Conservation (phyloP, 805 yeast species). For the Zygosaccharomyces kombuchaensis region DNA sequence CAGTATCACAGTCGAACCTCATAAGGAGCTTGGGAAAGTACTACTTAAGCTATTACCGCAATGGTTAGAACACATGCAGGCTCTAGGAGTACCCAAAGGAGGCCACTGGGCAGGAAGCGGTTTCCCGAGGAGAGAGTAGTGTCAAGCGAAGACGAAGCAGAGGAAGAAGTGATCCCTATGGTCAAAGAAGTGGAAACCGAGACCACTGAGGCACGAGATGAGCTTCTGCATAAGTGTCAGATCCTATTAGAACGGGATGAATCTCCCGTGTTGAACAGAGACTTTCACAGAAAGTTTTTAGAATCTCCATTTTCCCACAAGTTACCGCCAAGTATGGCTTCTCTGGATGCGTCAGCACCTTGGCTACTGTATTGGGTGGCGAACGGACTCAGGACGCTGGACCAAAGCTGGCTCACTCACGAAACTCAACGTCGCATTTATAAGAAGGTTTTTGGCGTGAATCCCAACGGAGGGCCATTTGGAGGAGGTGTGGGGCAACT, state of each 20-base stretch:
- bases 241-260: conserved; percentile 10
- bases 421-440: conserved; percentile 31
- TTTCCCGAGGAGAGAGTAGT: conserved; percentile 13
- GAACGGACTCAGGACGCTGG: conserved; percentile 48
- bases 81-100: background rate
- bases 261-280: conserved; percentile 18
- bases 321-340: conserved; percentile 48
- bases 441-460: conserved; percentile 31
- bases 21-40: background rate
- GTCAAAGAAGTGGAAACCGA: conserved; percentile 30
- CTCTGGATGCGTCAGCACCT: conserved; percentile 83
- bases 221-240: conserved; percentile 22
- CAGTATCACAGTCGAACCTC: background rate
- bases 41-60: background rate
- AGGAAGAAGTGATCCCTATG: conserved; percentile 14
- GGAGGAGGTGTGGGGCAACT: conserved; percentile 83
- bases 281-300: conserved; percentile 44
- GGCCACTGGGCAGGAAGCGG: conserved; percentile 25
- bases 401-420: conserved; percentile 25
- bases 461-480: conserved; percentile 55
- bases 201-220: conserved; percentile 27
- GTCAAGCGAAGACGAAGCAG: conserved; percentile 12
- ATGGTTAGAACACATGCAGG: background rate
- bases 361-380: conserved; percentile 87
- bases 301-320: conserved; percentile 38